Evolutionary conservation across 1,284 basidiomycete genomes (phyloP).

Genomic region (Mycocalia duriaeana): DNA sequence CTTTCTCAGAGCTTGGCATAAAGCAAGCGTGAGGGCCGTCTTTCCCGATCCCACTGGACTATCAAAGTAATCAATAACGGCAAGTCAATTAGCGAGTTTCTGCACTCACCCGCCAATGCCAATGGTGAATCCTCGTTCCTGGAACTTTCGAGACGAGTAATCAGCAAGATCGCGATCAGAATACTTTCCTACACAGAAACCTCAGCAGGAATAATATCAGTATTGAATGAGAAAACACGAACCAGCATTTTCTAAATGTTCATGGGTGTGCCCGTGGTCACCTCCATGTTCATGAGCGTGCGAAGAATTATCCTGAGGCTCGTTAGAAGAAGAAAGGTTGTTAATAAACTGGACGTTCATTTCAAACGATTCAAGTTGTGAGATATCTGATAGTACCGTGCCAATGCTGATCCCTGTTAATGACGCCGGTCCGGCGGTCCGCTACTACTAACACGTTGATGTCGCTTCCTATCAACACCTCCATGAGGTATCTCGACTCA

Average conservation of each 20-base stretch:
- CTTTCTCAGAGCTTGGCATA: slow-evolving; percentile 82
- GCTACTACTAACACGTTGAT: no score
- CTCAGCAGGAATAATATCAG: no score
- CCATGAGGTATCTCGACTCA: background rate
- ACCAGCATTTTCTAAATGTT: slow-evolving; percentile 86
- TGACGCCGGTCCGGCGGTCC: no score
- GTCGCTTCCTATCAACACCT: no score
- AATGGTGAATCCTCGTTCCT: slow-evolving; percentile 92
- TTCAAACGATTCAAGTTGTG: no score
- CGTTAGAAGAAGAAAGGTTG: slow-evolving; percentile 39
- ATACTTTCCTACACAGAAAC: slow-evolving; percentile 75
- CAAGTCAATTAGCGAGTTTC: slow-evolving; percentile 2
- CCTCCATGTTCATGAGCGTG: slow-evolving; percentile 38
- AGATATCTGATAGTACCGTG: no score
- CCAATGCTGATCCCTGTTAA: no score
- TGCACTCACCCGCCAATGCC: slow-evolving; percentile 87
- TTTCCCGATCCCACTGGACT: slow-evolving; percentile 97
- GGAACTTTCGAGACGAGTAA: slow-evolving; percentile 80
- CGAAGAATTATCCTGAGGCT: slow-evolving; percentile 24
- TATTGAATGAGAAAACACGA: slow-evolving; percentile 22
- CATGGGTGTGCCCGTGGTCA: slow-evolving; percentile 89
- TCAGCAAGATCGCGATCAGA: slow-evolving; percentile 91
- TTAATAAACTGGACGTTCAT: slow-evolving; percentile 75
- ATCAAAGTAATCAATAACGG: slow-evolving; percentile 7
- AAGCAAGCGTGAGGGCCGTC: slow-evolving; percentile 88